A percentile compares a stretch with the other conserved stretches of the same genome.
Evolutionary conservation across 306 rosid genomes (phyloP).

Genomic region (Pyrus communis): DNA sequence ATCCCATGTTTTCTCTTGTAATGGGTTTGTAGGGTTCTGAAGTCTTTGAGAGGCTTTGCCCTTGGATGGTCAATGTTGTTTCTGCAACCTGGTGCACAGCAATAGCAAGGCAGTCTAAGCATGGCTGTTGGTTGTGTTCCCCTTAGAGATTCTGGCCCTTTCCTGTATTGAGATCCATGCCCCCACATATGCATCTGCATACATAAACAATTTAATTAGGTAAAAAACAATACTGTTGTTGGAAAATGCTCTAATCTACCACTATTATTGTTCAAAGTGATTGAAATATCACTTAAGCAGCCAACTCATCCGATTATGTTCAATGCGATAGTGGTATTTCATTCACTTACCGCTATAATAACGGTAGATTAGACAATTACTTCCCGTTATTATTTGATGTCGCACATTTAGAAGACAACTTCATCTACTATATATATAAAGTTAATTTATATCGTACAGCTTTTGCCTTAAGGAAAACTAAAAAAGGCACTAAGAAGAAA

Average conservation of each 20-base stretch:
- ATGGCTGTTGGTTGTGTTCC: constrained; percentile 94
- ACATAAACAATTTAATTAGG: background rate
- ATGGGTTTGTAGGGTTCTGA: constrained; percentile 93
- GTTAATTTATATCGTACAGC: background rate
- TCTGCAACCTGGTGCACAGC: constrained; percentile 77
- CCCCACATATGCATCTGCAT: constrained; percentile 98
- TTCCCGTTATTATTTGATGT: background rate
- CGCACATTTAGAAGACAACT: background rate
- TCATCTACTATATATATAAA: background rate
- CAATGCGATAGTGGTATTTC: background rate
- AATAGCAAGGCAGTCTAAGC: constrained; percentile 91
- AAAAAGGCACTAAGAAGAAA: background rate
- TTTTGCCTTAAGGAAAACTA: background rate
- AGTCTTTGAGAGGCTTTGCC: constrained; percentile 79
- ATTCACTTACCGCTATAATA: background rate
- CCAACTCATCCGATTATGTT: background rate
- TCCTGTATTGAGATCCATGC: constrained; percentile 91
- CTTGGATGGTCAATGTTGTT: constrained; percentile 95
- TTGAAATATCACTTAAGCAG: background rate
- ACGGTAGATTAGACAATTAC: background rate
- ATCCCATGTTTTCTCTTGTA: constrained; percentile 92
- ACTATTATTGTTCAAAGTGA: background rate
- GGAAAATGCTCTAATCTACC: background rate
- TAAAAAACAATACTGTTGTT: background rate
- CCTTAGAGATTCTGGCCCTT: constrained; percentile 81